Conservation (phyloP, 2,329 filamentous ascomycete species). For the Aureobasidium sp. region DNA sequence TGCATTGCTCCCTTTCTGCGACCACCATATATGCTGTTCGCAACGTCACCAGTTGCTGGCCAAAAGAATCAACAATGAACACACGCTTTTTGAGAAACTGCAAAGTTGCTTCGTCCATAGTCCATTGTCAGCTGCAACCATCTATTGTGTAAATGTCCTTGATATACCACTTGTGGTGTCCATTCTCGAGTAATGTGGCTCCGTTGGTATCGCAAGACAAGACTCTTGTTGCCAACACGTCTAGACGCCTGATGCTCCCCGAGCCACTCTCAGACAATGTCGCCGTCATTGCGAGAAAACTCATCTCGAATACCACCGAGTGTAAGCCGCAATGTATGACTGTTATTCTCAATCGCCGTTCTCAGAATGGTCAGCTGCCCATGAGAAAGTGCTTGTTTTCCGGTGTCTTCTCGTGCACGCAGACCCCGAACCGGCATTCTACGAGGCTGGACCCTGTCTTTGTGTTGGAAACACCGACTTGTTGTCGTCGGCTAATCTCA, state of each 20-base stretch:
- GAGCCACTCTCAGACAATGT: not conserved
- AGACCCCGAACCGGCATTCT: not conserved
- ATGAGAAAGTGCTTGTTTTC: not conserved
- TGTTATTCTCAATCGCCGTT: not conserved
- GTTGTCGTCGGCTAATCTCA: not conserved
- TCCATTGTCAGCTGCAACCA: too few species aligned
- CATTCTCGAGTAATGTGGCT: not conserved
- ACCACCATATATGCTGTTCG: not conserved
- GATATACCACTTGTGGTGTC: too few species aligned
- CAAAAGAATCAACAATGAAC: too few species aligned
- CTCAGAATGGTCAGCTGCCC: not conserved
- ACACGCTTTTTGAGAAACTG: too few species aligned
- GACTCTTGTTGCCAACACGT: not conserved
- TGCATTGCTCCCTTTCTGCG: not conserved
- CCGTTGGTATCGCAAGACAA: not conserved
- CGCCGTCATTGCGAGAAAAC: not conserved
- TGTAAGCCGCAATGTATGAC: slow-evolving; percentile 7
- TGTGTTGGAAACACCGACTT: not conserved
- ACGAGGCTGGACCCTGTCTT: not conserved
- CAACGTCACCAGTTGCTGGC: not conserved
- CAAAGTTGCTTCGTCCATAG: too few species aligned
- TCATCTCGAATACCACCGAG: not conserved
- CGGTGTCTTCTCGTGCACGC: slow-evolving; percentile 3
- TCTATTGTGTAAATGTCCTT: too few species aligned
- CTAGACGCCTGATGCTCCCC: not conserved